These are phyloP conservation scores for Agaricus sinodeliciosus DNA, from an alignment of 768 basidiomycete genomes.

Conservation along the genomic window DNA sequence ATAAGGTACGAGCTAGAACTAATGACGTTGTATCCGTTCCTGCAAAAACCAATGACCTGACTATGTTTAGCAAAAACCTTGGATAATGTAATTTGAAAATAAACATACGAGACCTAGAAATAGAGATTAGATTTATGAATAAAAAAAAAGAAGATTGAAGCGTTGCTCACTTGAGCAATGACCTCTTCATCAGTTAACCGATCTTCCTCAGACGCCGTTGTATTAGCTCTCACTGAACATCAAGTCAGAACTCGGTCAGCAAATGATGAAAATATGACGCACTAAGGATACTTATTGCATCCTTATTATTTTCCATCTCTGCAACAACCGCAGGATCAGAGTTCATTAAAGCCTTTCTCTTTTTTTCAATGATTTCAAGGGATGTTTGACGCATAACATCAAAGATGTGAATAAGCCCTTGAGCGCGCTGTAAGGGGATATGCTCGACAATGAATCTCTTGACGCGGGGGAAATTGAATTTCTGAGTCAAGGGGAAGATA, in stretches of 20 bases:
- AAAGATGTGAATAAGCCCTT: slow-evolving; percentile 22
- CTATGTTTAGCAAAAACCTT: too few species aligned
- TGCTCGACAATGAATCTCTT: slow-evolving; percentile 25
- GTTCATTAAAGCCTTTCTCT: slow-evolving; percentile 26
- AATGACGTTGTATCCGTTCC: slow-evolving; percentile 23
- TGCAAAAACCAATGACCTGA: slow-evolving; percentile 1
- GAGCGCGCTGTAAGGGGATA: slow-evolving; percentile 25
- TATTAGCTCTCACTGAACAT: slow-evolving; percentile 26
- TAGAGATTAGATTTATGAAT: not conserved
- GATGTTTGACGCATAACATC: slow-evolving; percentile 30
- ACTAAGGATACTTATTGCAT: slow-evolving; percentile 42
- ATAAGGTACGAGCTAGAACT: slow-evolving; percentile 29
- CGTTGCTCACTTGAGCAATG: slow-evolving; percentile 20
- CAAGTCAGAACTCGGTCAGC: not conserved
- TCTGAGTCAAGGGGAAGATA: slow-evolving; percentile 13
- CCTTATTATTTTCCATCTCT: slow-evolving; percentile 34
- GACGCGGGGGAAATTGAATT: slow-evolving; percentile 21
- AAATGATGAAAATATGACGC: slow-evolving; percentile 12
- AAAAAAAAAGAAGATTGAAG: not conserved
- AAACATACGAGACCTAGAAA: not conserved
- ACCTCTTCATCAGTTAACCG: slow-evolving; percentile 27
- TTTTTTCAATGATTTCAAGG: slow-evolving; percentile 26
- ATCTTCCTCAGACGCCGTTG: slow-evolving; percentile 22
- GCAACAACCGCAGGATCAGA: slow-evolving; percentile 26
- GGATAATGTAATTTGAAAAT: not conserved